Percentiles rank a stretch among this genome's conserved stretches.
phyloP scores from a whole-genome alignment of 352 stramenopile species.

The Pythium diclinum region DNA sequence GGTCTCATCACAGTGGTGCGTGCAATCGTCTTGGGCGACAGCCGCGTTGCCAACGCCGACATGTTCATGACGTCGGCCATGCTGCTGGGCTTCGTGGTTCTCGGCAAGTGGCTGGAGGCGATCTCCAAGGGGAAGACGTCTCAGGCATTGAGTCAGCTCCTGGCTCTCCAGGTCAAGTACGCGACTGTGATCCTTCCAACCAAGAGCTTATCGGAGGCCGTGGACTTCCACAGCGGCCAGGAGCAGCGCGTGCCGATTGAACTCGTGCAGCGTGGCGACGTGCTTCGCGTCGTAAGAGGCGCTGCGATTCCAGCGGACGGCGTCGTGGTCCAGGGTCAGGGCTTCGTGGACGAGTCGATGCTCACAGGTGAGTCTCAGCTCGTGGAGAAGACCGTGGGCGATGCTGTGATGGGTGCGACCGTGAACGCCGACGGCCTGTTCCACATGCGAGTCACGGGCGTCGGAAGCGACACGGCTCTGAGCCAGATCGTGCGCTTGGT shows the following conservation, averaged over 20 bases:
- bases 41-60: slow-evolving; percentile 50
- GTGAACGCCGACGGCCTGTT: slow-evolving; percentile 91
- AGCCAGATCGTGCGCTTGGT: slow-evolving; percentile 98
- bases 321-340: slow-evolving; percentile 88
- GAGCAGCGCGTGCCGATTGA: slow-evolving; percentile 83
- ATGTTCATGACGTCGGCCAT: slow-evolving; percentile 98
- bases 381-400: slow-evolving; percentile 88
- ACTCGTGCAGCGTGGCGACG: slow-evolving; percentile 89
- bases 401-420: slow-evolving; percentile 88
- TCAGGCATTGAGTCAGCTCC: slow-evolving; percentile 92
- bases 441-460: slow-evolving; percentile 90
- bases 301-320: slow-evolving; percentile 92
- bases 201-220: too few relatives aligned
- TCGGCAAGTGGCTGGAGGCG: slow-evolving; percentile 96
- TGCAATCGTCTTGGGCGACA: slow-evolving; percentile 19
- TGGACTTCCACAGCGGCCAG: slow-evolving; percentile 14
- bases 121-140: slow-evolving; percentile 92
- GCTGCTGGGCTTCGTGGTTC: slow-evolving; percentile 96
- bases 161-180: slow-evolving; percentile 91
- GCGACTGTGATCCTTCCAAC: not conserved
- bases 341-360: slow-evolving; percentile 93
- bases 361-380: slow-evolving; percentile 94
- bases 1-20: slow-evolving; percentile 83
- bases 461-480: slow-evolving; percentile 92
- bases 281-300: slow-evolving; percentile 93